phyloP scores from a whole-genome alignment of 2,329 filamentous ascomycete species.

The Helotiales sp. region DNA sequence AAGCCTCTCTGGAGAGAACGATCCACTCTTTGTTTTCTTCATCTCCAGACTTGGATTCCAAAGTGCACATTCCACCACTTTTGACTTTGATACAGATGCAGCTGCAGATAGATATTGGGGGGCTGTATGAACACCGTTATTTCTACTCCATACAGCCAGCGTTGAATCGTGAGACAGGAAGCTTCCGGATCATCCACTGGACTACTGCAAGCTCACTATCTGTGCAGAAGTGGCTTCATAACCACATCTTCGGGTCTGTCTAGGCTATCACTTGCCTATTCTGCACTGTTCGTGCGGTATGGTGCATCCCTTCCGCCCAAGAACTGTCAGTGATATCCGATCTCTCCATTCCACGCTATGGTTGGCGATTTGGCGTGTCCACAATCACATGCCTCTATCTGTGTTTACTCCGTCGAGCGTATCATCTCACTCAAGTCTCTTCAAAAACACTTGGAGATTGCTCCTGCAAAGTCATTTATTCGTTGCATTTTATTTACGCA shows the following conservation, averaged over 20 bases:
- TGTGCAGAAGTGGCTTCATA: not conserved
- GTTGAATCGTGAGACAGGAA: no score
- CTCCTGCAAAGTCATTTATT: not conserved
- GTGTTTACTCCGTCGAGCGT: not conserved
- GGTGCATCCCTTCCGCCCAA: not conserved
- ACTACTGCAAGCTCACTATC: not conserved
- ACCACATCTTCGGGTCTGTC: constrained; percentile 2
- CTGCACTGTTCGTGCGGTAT: not conserved
- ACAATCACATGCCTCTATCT: not conserved
- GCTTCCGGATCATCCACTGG: not conserved
- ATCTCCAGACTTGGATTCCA: not conserved
- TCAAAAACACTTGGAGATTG: not conserved
- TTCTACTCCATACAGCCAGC: no score
- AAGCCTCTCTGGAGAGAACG: not conserved
- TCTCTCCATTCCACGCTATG: not conserved
- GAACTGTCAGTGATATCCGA: not conserved
- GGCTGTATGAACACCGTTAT: not conserved
- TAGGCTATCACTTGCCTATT: constrained; percentile 6
- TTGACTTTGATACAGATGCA: no score
- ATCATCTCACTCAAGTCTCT: not conserved
- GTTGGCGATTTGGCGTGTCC: not conserved
- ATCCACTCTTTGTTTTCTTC: not conserved
- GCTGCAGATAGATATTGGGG: not conserved
- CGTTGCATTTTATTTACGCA: not conserved
- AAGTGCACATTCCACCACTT: constrained; percentile 1